phyloP scores from a whole-genome alignment of 495 filamentous ascomycete species.

The Chlorociboria aeruginascens region DNA sequence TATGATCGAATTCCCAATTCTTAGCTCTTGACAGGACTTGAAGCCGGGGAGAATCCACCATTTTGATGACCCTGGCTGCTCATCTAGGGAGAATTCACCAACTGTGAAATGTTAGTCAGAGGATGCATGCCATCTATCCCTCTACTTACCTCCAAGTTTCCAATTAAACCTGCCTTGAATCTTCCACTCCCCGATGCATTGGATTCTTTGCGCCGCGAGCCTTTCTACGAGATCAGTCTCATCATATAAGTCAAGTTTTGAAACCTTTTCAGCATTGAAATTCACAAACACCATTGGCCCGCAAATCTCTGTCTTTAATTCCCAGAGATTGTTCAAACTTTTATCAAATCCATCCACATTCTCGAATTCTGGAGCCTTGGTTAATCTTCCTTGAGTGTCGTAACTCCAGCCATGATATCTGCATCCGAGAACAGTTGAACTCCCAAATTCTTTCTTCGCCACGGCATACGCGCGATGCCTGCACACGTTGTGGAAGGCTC shows the following conservation, averaged over 20 bases:
- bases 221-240: no score
- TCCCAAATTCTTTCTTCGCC: slow-evolving; percentile 34
- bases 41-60: no score
- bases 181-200: slow-evolving; percentile 26
- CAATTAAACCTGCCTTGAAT: slow-evolving; percentile 33
- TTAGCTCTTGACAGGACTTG: neutral
- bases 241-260: neutral
- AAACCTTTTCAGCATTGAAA: slow-evolving; percentile 22
- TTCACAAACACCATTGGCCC: slow-evolving; percentile 32
- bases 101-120: no score
- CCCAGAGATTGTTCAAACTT: slow-evolving; percentile 37
- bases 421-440: slow-evolving; percentile 39
- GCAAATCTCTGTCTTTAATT: slow-evolving; percentile 25
- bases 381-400: slow-evolving; percentile 38
- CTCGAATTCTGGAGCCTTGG: slow-evolving; percentile 47
- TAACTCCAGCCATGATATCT: slow-evolving; percentile 56
- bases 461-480: slow-evolving; percentile 46
- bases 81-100: neutral
- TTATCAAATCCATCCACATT: slow-evolving; percentile 43
- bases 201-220: neutral
- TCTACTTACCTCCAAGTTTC: slow-evolving; percentile 23
- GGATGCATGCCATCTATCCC: no score
- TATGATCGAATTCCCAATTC: neutral
- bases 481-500: slow-evolving; percentile 46
- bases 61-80: neutral